Conservation (phyloP, 495 filamentous ascomycete species). For the Daldinia bambusicola region DNA sequence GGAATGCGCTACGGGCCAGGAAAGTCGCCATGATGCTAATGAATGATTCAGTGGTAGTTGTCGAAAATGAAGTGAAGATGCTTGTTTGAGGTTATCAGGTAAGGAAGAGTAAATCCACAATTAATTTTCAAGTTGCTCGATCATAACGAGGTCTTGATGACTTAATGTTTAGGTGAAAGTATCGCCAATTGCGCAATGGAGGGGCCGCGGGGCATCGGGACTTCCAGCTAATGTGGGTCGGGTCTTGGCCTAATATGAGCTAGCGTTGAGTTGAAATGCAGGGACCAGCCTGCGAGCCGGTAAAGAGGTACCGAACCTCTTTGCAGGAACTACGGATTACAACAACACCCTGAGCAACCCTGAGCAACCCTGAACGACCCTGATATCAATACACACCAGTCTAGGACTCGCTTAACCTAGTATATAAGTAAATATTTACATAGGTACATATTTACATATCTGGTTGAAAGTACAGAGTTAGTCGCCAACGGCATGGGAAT, state of each 20-base stretch:
- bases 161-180: background rate
- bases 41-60: background rate
- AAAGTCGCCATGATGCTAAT: constrained; percentile 18
- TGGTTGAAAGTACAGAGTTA: background rate
- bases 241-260: background rate
- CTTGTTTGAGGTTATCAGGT: background rate
- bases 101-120: background rate
- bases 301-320: background rate
- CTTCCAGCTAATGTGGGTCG: background rate
- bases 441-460: background rate
- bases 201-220: background rate
- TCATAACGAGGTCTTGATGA: background rate
- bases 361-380: background rate
- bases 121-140: background rate
- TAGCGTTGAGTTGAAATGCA: constrained; percentile 15
- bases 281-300: constrained; percentile 24
- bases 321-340: constrained; percentile 11
- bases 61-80: background rate
- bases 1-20: constrained; percentile 22
- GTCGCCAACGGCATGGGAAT: constrained; percentile 63
- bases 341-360: background rate
- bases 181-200: background rate
- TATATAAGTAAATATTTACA: too few species aligned
- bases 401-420: background rate
- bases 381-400: background rate